Evolutionary conservation across 768 basidiomycete species (phyloP).

Genomic region (Kwoniella europaea): DNA sequence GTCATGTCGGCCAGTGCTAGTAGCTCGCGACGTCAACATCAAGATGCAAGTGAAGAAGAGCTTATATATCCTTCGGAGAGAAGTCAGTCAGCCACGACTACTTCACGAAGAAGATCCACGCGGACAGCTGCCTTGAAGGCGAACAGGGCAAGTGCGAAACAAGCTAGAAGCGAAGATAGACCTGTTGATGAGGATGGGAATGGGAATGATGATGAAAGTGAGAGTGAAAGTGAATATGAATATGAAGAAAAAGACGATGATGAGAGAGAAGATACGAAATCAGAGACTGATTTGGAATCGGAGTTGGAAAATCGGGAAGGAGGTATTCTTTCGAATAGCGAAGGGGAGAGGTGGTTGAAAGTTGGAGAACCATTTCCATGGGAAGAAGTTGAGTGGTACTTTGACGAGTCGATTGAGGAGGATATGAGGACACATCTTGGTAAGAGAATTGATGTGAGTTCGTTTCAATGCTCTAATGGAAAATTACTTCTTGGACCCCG

Average conservation of each 20-base stretch:
- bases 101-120: background rate
- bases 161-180: background rate
- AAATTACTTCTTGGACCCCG: background rate
- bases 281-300: background rate
- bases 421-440: constrained; percentile 13
- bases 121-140: background rate
- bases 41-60: background rate
- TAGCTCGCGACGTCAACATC: background rate
- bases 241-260: constrained; percentile 8
- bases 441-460: constrained; percentile 19
- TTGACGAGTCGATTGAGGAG: constrained; percentile 11
- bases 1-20: constrained; percentile 1
- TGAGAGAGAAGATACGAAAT: background rate
- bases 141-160: background rate
- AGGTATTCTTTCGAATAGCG: background rate
- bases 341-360: constrained; percentile 8
- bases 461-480: background rate
- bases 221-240: background rate
- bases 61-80: background rate
- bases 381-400: constrained; percentile 8
- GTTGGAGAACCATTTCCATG: constrained; percentile 18
- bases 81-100: background rate
- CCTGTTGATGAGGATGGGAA: background rate
- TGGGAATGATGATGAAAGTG: background rate
- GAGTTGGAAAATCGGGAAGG: background rate